Evolutionary conservation across 345 rosid species (phyloP), one percentile per base, ranked within the genome.

Genomic region (Hevea brasiliensis): DNA sequence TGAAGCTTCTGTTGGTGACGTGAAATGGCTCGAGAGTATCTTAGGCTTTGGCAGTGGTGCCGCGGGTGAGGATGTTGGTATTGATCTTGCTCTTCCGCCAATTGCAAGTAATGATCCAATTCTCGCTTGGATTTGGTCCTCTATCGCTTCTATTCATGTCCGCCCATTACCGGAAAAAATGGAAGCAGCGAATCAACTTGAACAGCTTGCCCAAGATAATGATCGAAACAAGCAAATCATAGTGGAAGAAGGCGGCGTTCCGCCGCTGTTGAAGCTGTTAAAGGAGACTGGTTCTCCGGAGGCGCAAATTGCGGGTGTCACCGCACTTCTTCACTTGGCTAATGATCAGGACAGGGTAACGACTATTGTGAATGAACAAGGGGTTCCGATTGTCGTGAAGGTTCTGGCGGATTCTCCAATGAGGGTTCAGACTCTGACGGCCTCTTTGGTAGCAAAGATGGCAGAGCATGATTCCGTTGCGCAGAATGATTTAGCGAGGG

Each of bases 41-140:
- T 77, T 88, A 41, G 90, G 86, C 58, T 72, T 82, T 32, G 89
- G 87, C 7, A 81, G 81, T 20, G 83, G 83, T 20, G 76, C 77
- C 18, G 82, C 77, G 1, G 87, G 86, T 20, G 74, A 54, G 11
- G 68, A 44, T 13, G 63, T 51, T 11, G 98, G 92, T 17, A 87
- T 89, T 18, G 85, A 72, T 47, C 81, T 88, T 59, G 70, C 92
- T 12, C 86, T 94, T 17, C 98, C 98, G 1, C 98, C 98, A 1
- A 89, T 92, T 32, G 97, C 95, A 0, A 87, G 92, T 42, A 94
- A 89, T 68, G 95, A 94, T 71, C 98, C 98, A 64, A 90, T 94
- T 57, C 82, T 94, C 14, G 86, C 97, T 4, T 94, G 92, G 96
- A 90, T 94, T 27, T 94, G 98, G 98, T 90, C 94, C 7, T 85